phyloP scores from a whole-genome alignment of 768 basidiomycete genomes.

The Piloderma croceum region DNA sequence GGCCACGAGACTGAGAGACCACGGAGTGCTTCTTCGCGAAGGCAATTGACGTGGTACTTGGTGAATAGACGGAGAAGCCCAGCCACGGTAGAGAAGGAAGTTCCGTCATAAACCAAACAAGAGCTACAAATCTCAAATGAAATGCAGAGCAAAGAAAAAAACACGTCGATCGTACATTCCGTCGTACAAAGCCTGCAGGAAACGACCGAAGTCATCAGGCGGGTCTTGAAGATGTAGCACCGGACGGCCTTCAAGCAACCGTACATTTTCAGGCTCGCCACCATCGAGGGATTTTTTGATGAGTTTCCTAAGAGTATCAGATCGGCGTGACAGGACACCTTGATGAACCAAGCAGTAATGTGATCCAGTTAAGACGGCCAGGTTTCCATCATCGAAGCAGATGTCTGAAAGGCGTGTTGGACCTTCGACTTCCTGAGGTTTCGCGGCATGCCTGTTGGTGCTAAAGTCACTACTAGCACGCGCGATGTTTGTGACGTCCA shows the following conservation, averaged over 20 bases:
- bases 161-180: conserved; percentile 47
- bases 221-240: conserved; percentile 51
- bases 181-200: conserved; percentile 65
- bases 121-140: conserved; percentile 32
- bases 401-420: conserved; percentile 46
- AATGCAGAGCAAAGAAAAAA: conserved; percentile 1
- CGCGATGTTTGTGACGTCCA: too few relatives aligned
- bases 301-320: conserved; percentile 40
- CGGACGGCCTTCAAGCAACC: conserved; percentile 49
- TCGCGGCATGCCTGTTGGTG: conserved; percentile 35
- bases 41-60: conserved; percentile 53
- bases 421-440: conserved; percentile 1
- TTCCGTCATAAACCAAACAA: conserved; percentile 38
- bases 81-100: conserved; percentile 49
- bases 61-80: conserved; percentile 59
- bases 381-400: conserved; percentile 65
- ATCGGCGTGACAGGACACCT: conserved; percentile 62
- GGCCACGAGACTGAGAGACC: conserved; percentile 56
- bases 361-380: conserved; percentile 52
- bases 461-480: conserved; percentile 35
- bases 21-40: conserved; percentile 53
- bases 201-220: conserved; percentile 49
- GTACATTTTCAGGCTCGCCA: conserved; percentile 8
- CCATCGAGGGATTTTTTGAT: conserved; percentile 34
- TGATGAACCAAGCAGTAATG: conserved; percentile 67